Conservation (phyloP, 352 stramenopile species). For the Porosira glacialis region DNA sequence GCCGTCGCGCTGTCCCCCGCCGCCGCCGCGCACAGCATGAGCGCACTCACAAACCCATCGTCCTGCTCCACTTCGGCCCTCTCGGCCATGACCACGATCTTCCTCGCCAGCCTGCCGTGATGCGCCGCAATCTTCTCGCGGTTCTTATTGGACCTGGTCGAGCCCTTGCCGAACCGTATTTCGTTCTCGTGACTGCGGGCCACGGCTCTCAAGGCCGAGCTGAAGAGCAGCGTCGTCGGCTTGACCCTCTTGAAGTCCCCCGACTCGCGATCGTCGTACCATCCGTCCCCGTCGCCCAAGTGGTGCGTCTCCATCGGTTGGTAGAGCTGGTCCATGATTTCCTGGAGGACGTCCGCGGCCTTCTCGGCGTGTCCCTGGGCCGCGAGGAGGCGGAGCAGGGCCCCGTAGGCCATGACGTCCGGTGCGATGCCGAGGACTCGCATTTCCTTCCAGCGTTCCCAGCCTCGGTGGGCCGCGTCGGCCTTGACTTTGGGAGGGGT, state of each 20-base stretch:
- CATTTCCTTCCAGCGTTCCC: conserved; percentile 79
- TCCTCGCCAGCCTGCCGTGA: conserved; percentile 70
- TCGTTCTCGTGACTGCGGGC: conserved; percentile 68
- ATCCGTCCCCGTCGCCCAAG: conserved; percentile 45
- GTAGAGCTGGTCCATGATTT: no score
- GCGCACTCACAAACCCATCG: conserved; percentile 73
- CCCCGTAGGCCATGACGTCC: conserved; percentile 78
- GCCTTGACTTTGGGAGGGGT: conserved; percentile 60
- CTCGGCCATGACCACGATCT: conserved; percentile 76
- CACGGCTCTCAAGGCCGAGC: conserved; percentile 65
- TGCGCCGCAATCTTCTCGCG: conserved; percentile 66
- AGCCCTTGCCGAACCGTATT: conserved; percentile 59
- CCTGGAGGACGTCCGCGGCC: conserved; percentile 73
- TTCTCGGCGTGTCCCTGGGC: conserved; percentile 68
- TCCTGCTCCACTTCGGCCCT: conserved; percentile 73
- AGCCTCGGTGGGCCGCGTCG: conserved; percentile 65
- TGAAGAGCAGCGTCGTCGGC: conserved; percentile 78
- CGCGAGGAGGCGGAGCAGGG: conserved; percentile 69
- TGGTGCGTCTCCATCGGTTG: no score
- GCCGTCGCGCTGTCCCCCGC: conserved; percentile 75
- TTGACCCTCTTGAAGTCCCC: conserved; percentile 63
- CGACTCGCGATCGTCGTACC: conserved; percentile 42
- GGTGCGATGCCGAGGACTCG: conserved; percentile 70
- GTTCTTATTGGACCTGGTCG: conserved; percentile 53
- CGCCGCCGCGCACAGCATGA: conserved; percentile 74